phyloP scores from a whole-genome alignment of 768 basidiomycete genomes.

The Auriscalpium microsporum region DNA sequence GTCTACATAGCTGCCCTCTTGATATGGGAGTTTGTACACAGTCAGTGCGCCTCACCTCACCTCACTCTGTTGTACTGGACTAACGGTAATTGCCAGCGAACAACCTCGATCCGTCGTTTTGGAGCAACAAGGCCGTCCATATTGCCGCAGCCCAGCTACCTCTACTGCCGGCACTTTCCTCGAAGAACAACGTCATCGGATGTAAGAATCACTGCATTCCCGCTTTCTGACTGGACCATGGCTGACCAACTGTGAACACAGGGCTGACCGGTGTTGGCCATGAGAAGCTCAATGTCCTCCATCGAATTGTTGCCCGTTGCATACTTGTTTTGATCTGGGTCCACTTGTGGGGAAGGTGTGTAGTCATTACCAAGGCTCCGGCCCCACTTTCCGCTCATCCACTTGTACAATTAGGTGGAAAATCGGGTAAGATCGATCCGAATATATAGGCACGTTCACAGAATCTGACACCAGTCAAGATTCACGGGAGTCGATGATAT shows the following conservation, averaged over 20 bases:
- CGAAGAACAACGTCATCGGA: conserved; percentile 29
- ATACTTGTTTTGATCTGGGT: conserved; percentile 15
- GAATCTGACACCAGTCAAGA: neutral
- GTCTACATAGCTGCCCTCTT: conserved; percentile 23
- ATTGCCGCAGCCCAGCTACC: conserved; percentile 19
- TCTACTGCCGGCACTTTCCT: conserved; percentile 25
- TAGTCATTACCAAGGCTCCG: neutral
- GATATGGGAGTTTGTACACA: conserved; percentile 21
- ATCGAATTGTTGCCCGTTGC: conserved; percentile 16
- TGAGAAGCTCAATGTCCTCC: conserved; percentile 23
- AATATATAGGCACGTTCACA: neutral
- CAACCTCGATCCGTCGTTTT: conserved; percentile 7
- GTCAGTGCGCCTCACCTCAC: conserved; percentile 15
- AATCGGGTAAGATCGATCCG: neutral
- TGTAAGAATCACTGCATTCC: conserved; percentile 11
- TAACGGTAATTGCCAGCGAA: conserved; percentile 1
- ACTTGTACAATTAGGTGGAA: neutral
- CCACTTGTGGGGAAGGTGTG: conserved; percentile 8
- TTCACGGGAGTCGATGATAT: conserved; percentile 4
- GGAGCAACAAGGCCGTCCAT: conserved; percentile 11
- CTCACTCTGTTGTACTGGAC: neutral
- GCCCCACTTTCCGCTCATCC: neutral
- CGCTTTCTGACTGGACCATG: too few species aligned
- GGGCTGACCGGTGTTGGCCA: conserved; percentile 28
- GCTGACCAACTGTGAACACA: neutral